A percentile compares a stretch with the other conserved stretches of the same genome.
These are phyloP conservation scores for Trichoderma atrobrunneum DNA, from an alignment of 2,329 filamentous ascomycete species.

Conservation along the genomic window DNA sequence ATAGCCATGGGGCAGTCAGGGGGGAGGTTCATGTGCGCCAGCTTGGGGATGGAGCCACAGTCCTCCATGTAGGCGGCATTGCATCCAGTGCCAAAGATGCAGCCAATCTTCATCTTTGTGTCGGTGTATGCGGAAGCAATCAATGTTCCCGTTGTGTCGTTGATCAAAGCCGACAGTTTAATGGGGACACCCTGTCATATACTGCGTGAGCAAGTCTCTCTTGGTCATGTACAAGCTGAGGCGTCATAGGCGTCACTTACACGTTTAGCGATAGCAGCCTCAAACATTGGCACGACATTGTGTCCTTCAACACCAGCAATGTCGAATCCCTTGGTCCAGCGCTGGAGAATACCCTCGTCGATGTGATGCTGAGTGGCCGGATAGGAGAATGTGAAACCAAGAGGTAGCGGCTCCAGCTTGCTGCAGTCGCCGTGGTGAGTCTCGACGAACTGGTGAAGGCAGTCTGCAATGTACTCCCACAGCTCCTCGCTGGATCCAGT, in stretches of 20 bases:
- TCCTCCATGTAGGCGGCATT: conserved; percentile 99
- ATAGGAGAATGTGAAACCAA: conserved; percentile 96
- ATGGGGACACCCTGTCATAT: conserved; percentile 72
- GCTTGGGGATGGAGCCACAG: conserved; percentile 86
- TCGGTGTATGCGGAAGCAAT: conserved; percentile 98
- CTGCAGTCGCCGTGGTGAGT: conserved; percentile 70
- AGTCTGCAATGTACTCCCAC: conserved; percentile 94
- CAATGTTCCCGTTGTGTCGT: conserved; percentile 95
- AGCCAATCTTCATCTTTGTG: conserved; percentile 85
- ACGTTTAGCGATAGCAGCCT: conserved; percentile 66
- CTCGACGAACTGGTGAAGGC: conserved; percentile 84
- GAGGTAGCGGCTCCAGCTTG: conserved; percentile 64
- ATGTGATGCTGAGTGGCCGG: conserved; percentile 91
- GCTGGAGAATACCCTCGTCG: conserved; percentile 85
- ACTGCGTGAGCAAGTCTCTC: conserved; percentile 8
- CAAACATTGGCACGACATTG: conserved; percentile 86
- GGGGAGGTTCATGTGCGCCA: conserved; percentile 85
- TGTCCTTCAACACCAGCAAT: conserved; percentile 87
- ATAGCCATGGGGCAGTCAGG: conserved; percentile 85
- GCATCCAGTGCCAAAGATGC: conserved; percentile 97
- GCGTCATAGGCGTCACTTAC: conserved; percentile 28
- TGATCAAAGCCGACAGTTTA: conserved; percentile 89
- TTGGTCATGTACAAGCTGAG: not conserved
- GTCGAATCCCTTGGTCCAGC: conserved; percentile 98
- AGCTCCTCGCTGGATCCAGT: conserved; percentile 79